Evolutionary conservation across 257 asterid genomes (phyloP), one percentile per base, ranked within the genome.

Genomic region (Eustoma russellianum): DNA sequence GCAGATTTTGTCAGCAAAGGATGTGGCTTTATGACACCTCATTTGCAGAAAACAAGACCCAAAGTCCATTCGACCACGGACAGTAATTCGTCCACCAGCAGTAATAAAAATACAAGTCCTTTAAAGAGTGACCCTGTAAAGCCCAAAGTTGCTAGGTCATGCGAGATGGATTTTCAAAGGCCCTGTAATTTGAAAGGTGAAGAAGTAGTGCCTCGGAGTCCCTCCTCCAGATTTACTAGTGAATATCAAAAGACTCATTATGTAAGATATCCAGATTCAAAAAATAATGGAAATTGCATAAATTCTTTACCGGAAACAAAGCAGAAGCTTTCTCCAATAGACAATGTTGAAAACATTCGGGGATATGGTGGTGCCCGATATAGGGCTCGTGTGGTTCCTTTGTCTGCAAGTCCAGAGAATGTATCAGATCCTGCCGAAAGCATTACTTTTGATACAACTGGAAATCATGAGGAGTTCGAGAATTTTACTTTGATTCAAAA

Each of bases 311-410:
- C 48, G 18, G 69, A 63, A 59, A 49, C 60, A 17, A 66, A 66
- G 33, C 53, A 63, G 7, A 18, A 38, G 47, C 67, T 54, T 11
- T 65, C 59, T 40, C 52, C 53, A 19, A 48, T 46, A 56, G 45
- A 17, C 30, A 55, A 52, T 10, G 67, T 57, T 52, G 70, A 53
- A 11, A 61, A 53, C 40, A 11, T 18, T 13, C 40, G 48, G 17
- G 46, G 48, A 52, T 56, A 52, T 46, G 59, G 68, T 33, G 62
- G 61, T 30, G 44, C 46, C 14, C 61, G 51, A 55, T 19, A 40
- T 7, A 70, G 79, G 10, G 71, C 82, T 43, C 79, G 71, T 8
- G 86, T 83, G 58, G 85, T 78, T 50, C 95, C 95, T 10, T 65
- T 80, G 34, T 49, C 48, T 62, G 73, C 34, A 43, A 70, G 52